Percentiles rank a stretch among this genome's conserved stretches.
phyloP scores from a whole-genome alignment of 2,329 filamentous ascomycete species.

The Cephalotrichum gorgonifer region DNA sequence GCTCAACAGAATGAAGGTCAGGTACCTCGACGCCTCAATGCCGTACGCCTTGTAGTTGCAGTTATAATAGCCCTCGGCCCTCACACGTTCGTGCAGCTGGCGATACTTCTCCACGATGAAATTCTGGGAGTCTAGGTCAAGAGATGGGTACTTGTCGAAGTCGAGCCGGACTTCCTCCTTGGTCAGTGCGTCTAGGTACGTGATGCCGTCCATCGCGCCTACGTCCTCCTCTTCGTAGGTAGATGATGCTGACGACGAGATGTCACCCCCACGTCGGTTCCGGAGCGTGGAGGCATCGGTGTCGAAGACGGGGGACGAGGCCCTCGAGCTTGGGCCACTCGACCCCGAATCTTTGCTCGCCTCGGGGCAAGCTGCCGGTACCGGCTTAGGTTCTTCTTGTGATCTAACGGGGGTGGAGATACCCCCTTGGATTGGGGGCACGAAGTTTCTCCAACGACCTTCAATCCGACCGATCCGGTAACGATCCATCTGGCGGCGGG shows the following conservation, averaged over 20 bases:
- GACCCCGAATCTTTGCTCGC: conserved; percentile 16
- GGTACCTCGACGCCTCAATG: conserved; percentile 64
- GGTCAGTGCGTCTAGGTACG: conserved; percentile 64
- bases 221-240: conserved; percentile 21
- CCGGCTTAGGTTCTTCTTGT: conserved; percentile 22
- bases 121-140: conserved; percentile 65
- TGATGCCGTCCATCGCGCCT: conserved; percentile 40
- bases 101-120: conserved; percentile 74
- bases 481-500: conserved; percentile 63
- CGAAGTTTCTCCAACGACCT: conserved; percentile 76
- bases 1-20: conserved; percentile 47
- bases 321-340: conserved; percentile 42
- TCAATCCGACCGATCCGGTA: conserved; percentile 79
- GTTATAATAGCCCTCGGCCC: conserved; percentile 65
- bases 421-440: conserved; percentile 86
- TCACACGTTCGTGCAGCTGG: conserved; percentile 60
- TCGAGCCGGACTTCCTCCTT: conserved; percentile 66
- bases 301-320: conserved; percentile 41
- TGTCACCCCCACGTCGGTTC: not conserved
- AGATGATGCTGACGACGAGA: conserved; percentile 11
- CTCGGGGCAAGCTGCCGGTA: conserved; percentile 8
- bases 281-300: conserved; percentile 8
- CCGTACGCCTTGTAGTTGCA: conserved; percentile 78
- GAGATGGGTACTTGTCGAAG: conserved; percentile 65
- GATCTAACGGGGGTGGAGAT: conserved; percentile 42